Conservation (phyloP, 768 basidiomycete species). For the Trametes cingulata region DNA sequence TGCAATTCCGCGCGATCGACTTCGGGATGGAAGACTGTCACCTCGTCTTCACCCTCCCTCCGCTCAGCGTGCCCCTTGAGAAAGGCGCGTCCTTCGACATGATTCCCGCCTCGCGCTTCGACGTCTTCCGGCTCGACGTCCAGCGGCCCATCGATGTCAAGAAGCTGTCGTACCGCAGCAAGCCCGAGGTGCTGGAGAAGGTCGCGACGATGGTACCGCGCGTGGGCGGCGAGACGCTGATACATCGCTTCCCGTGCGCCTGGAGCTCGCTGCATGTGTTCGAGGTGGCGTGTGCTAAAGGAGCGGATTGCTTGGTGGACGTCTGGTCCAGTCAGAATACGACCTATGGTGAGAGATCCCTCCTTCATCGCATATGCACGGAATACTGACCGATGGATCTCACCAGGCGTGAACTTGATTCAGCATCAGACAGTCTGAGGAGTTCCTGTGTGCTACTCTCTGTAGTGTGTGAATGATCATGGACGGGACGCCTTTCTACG, state of each 20-base stretch:
- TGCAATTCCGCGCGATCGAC: slow-evolving; percentile 21
- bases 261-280: slow-evolving; percentile 16
- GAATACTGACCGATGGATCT: neutral
- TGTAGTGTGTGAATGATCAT: no score
- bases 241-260: slow-evolving; percentile 7
- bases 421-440: slow-evolving; percentile 16
- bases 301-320: slow-evolving; percentile 8
- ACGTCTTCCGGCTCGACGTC: slow-evolving; percentile 8
- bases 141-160: slow-evolving; percentile 10
- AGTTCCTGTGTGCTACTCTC: no score
- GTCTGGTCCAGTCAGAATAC: slow-evolving; percentile 18
- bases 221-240: slow-evolving; percentile 5
- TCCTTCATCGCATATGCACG: neutral
- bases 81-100: slow-evolving; percentile 1
- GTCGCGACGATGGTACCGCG: neutral
- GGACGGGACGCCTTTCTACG: no score
- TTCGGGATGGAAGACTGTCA: slow-evolving; percentile 21
- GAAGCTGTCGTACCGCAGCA: slow-evolving; percentile 9
- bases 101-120: slow-evolving; percentile 1
- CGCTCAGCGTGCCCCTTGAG: neutral
- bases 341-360: slow-evolving; percentile 9
- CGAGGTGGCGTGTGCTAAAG: slow-evolving; percentile 14
- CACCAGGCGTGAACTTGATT: slow-evolving; percentile 6
- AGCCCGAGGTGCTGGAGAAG: neutral
- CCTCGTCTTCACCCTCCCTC: slow-evolving; percentile 18